Conservation (phyloP, 306 rosid genomes). For the Gastrolobium villosum region DNA sequence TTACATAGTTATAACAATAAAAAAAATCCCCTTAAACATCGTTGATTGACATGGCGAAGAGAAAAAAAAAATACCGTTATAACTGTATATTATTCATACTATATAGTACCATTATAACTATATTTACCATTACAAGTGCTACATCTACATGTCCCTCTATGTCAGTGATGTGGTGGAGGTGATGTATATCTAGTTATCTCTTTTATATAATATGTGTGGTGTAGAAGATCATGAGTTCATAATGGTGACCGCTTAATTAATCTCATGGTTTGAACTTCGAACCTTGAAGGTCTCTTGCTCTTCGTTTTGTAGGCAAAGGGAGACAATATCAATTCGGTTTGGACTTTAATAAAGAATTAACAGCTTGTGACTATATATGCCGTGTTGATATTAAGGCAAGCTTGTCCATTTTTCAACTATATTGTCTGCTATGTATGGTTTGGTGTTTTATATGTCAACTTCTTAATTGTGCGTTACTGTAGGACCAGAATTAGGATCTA, state of each 20-base stretch:
- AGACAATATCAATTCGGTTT: constrained; percentile 30
- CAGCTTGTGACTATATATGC: constrained; percentile 4
- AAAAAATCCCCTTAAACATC: no score
- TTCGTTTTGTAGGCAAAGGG: constrained; percentile 15
- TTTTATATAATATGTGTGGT: constrained; percentile 21
- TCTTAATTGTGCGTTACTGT: constrained; percentile 44
- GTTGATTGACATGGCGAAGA: no score
- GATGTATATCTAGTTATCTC: not conserved
- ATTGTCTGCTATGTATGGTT: not conserved
- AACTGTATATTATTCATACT: no score
- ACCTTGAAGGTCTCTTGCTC: not conserved
- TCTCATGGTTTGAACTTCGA: not conserved
- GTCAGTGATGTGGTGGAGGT: not conserved
- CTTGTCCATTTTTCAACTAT: constrained; percentile 21
- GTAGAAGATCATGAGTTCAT: constrained; percentile 13
- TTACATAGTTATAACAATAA: no score
- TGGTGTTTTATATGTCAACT: not conserved
- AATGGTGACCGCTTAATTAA: constrained; percentile 25
- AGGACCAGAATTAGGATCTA: constrained; percentile 30
- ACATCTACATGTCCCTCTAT: not conserved
- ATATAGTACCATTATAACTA: no score
- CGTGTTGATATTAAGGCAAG: constrained; percentile 10
- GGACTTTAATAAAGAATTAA: constrained; percentile 14
- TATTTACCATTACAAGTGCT: no score
- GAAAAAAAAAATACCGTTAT: no score